A percentile compares a stretch with the other conserved stretches of the same genome.
Conservation (phyloP, 192 early-diverging fungal genomes). For the Gigaspora rosea region DNA sequence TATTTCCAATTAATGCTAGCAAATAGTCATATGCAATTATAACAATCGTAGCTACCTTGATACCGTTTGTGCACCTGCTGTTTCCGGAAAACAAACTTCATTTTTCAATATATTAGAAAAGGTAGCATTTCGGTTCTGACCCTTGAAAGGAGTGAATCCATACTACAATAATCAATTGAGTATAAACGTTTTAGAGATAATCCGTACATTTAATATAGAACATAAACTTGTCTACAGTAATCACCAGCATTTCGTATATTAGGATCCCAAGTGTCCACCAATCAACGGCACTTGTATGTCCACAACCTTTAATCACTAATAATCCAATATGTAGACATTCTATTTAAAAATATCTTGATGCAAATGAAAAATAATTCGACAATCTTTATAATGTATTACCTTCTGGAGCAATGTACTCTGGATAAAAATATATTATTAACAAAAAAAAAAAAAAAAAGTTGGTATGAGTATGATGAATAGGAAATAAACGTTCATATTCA, state of each 20-base stretch:
- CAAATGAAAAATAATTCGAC: neutral
- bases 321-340: neutral
- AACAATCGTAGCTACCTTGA: constrained; percentile 7
- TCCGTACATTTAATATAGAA: neutral
- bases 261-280: constrained; percentile 99
- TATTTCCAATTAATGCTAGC: neutral
- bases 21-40: neutral
- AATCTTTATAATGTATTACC: neutral
- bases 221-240: neutral
- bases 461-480: neutral
- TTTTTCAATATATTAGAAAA: constrained; percentile 86
- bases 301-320: constrained; percentile 86
- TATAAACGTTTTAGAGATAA: neutral
- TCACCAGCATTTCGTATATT: constrained; percentile 95
- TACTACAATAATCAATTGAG: constrained; percentile 47
- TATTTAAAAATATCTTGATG: neutral
- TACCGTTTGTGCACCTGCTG: constrained; percentile 30
- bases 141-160: constrained; percentile 97
- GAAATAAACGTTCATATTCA: neutral
- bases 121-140: constrained; percentile 81
- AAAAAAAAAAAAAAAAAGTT: neutral
- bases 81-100: constrained; percentile 74
- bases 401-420: constrained; percentile 98
- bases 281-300: constrained; percentile 93
- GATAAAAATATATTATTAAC: neutral